Base-by-base conservation (phyloP, 805 yeast species). In the Zygoascus biomembranicola region DNA sequence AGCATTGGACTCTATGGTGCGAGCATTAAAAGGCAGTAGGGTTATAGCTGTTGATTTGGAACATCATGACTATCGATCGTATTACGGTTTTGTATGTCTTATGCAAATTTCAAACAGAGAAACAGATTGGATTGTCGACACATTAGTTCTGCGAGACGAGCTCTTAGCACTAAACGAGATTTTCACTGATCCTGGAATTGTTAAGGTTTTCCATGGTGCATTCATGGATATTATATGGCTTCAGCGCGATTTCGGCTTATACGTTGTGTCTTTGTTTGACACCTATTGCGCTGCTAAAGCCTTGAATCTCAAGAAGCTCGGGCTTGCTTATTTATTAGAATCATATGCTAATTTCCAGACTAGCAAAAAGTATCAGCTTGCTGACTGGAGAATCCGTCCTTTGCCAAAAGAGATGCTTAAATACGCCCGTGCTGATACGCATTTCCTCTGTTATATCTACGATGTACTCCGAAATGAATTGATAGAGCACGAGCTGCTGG, bases 221-320 rank as follows among this genome's bases (percentile, higher is more conserved):
- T 84, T 81, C 61, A 90, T 89, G 96, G 99, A 94, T 73, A 86
- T 94, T 3, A 83, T 89, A 46, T 94, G 99, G 99, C 73, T 94
- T 37, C 99, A 94, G 71, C 76, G 98, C 58, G 99, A 94, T 65
- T 75, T 94, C 53, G 99, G 99, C 0, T 68, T 94, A 9, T 94
- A 94, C 63, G 72, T 94, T 5, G 99, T 94, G 5, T 78, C 90
- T 45, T 69, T 94, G 31, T 92, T 94, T 67, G 99, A 94, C 68
- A 94, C 99, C 0, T 92, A 78, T 66, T 90, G 85, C 70, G 99
- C 99, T 0, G 81, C 96, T 0, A 81, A 79, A 57, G 80, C 79
- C 14, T 72, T 94, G n/a, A 87, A 87, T 0, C 77, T 90, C 55
- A 89, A 95, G 5, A 84, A 82, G 62, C 84, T 85, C 63, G 84